Conservation (phyloP, 2,329 filamentous ascomycete species). For the Botrytis cinerea region DNA sequence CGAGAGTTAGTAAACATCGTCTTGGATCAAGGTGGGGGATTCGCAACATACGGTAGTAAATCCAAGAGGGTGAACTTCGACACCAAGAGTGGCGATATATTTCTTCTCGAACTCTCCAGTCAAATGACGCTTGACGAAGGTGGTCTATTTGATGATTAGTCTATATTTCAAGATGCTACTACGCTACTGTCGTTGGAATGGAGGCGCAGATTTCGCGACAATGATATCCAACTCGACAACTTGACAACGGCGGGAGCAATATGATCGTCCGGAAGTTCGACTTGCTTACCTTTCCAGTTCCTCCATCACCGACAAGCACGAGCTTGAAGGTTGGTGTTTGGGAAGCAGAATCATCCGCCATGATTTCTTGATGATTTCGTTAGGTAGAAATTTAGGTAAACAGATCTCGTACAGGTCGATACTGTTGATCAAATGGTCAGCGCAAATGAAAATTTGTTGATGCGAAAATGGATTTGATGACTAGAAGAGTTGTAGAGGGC, state of each 20-base stretch:
- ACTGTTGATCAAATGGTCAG: constrained; percentile 18
- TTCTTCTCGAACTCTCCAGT: constrained; percentile 99
- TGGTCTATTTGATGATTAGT: constrained; percentile 66
- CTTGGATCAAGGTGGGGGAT: background rate
- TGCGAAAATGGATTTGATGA: background rate
- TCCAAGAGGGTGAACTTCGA: constrained; percentile 97
- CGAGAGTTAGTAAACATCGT: constrained; percentile 11
- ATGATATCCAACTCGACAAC: constrained; percentile 22
- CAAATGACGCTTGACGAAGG: constrained; percentile 99
- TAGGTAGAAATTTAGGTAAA: constrained; percentile 35
- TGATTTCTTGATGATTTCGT: constrained; percentile 46
- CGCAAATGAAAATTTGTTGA: constrained; percentile 10
- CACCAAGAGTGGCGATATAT: constrained; percentile 99
- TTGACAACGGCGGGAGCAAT: constrained; percentile 24
- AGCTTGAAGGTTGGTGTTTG: constrained; percentile 92
- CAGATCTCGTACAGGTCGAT: constrained; percentile 28
- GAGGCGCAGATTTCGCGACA: constrained; percentile 30
- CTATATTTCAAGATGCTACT: constrained; percentile 26
- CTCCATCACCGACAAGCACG: constrained; percentile 98
- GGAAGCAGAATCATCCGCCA: constrained; percentile 57
- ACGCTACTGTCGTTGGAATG: constrained; percentile 33
- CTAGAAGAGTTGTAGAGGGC: constrained; percentile 12
- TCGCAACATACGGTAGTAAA: constrained; percentile 86
- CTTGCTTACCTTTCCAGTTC: constrained; percentile 90
- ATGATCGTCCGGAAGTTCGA: background rate